Evolutionary conservation across 495 filamentous ascomycete species (phyloP).

Genomic region (Trichoderma parareesei): DNA sequence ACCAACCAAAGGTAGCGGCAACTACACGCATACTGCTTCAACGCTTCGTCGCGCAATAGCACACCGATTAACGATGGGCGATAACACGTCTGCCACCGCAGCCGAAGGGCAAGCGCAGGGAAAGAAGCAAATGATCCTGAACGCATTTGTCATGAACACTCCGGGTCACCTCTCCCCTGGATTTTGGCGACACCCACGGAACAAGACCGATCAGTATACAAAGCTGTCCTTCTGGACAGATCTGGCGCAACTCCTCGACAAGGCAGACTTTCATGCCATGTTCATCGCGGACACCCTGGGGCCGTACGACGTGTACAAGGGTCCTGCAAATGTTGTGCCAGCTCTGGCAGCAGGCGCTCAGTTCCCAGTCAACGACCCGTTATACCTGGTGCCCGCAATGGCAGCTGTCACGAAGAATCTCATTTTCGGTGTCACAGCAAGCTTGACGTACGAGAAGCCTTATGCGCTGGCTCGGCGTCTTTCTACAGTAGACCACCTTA

Average conservation of each 20-base stretch:
- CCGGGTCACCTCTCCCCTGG: constrained; percentile 57
- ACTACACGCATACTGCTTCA: background rate
- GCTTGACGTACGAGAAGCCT: constrained; percentile 52
- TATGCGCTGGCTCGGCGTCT: constrained; percentile 52
- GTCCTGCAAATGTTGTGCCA: constrained; percentile 29
- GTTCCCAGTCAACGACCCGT: constrained; percentile 48
- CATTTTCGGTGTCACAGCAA: constrained; percentile 46
- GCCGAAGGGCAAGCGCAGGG: background rate
- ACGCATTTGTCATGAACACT: constrained; percentile 56
- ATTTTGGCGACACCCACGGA: constrained; percentile 48
- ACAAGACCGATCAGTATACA: constrained; percentile 45
- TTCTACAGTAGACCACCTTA: constrained; percentile 57
- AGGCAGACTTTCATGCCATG: constrained; percentile 53
- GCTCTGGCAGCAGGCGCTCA: constrained; percentile 46
- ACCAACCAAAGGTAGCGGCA: too few species aligned
- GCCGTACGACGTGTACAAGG: constrained; percentile 47
- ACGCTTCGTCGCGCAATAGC: background rate
- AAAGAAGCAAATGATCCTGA: constrained; percentile 55
- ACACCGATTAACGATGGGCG: background rate
- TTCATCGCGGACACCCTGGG: constrained; percentile 48
- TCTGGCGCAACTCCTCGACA: constrained; percentile 48
- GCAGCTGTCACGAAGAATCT: constrained; percentile 48
- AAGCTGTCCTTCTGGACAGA: constrained; percentile 48
- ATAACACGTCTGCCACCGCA: background rate
- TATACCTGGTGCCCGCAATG: constrained; percentile 49